Evolutionary conservation across 1,139 yeast species (phyloP), one percentile per base, ranked within the genome.

Genomic region (Hanseniaspora uvarum): DNA sequence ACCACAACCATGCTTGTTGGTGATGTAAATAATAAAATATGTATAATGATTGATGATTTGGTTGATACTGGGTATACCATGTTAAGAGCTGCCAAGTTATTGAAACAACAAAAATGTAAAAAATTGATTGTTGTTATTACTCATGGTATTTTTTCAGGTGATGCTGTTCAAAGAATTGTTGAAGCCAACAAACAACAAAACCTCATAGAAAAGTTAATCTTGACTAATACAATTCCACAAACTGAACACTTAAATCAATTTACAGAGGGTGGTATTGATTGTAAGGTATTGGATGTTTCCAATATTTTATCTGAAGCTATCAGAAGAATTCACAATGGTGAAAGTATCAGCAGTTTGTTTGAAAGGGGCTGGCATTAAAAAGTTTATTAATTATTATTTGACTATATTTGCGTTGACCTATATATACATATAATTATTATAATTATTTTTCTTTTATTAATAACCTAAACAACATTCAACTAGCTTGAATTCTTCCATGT

Each of bases 171-270:
- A 58, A 75, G 94, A 62, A 78, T 92, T 48, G 21, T 43, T 36
- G 53, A 50, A 3, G 36, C 48, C 21, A 50, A 50, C 23, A 50
- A 50, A 14, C 73, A 74, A 54, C 76, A 76, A 57, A 79, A 86
- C 19, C 78, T 79, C 11, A 85, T 92, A 59, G 96, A 89, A 68
- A 85, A 84, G 65, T 72, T 94, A 40, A 81, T 92, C 46, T 86
- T 94, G 12, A 87, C 98, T n/a, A 89, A 94, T 67, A 80, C 95
- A 5, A 89, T 88, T 6, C 97, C 97, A 3, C 97, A 89, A 68
- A 73, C 72, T 7, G 78, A 76, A 37, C 52, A 53, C 33, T 16
- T 38, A 1, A 41, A 53, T 14, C 24, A 37, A 21, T 50, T 50
- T 24, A 30, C 33, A 21, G 48, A 46, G 12, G 79, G 86, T 55